Evolutionary conservation across 1,284 basidiomycete species (phyloP), one percentile per base, ranked within the genome.

Genomic region (Cutaneotrichosporon sp.): DNA sequence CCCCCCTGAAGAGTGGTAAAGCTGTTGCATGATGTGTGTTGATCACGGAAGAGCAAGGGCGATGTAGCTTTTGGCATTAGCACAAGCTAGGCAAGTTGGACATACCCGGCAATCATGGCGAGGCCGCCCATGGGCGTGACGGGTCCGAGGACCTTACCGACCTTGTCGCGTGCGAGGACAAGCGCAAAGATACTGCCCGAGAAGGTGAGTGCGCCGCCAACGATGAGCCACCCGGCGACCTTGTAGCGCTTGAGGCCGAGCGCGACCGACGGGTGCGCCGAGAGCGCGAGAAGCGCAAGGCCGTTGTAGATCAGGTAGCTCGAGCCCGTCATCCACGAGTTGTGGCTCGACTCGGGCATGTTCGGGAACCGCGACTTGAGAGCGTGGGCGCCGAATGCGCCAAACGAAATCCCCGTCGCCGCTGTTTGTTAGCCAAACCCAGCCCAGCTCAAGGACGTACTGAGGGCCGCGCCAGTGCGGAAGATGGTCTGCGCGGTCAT

Each of bases 41-140:
- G 18, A 9, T 17, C n/a, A 40, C 42, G 39, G 60, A 23, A 59
- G 41, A 26, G 60, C 60, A 18, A 64, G 59, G 30, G 55, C 59
- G 34, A 61, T 53, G 52, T 62, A 65, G 8, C 56, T 30, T 30
- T 30, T 64, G 36, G 42, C 33, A 22, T 48, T 20, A 49, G 36
- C 13, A 21, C 8, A 43, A 15, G 33, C 43, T 46, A 21, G 10
- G 8, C 9, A 15, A 21, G 21, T 30, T 13, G 13, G n/a, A 72
- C 84, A 78, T 67, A 89, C 86, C 88, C 88, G 48, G 83, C 81
- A 64, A 89, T 87, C 84, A 88, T 85, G 2, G 82, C 60, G 21
- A 81, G 56, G 2, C 84, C 88, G 3, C 87, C 88, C 17, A 90
- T 59, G 0, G 88, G 88, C 13, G 88, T 90, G 42, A 88, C 70